Base-by-base conservation (phyloP, 106 monocot genomes). In the Ottelia alismoides region DNA sequence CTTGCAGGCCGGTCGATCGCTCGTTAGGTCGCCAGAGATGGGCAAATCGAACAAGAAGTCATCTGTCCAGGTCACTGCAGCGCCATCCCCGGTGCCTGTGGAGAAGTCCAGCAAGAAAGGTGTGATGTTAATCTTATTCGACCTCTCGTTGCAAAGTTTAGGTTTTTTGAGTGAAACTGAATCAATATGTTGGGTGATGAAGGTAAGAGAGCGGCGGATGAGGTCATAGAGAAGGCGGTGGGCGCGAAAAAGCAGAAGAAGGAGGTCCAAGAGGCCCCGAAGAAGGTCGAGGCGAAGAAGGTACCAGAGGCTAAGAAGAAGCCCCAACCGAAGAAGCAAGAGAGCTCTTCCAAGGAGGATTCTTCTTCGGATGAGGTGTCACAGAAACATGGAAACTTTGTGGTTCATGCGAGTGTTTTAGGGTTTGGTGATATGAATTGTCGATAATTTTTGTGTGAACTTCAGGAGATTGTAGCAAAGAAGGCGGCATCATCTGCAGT, bases 241-340 rank as follows among this genome's bases (percentile, higher is more conserved):
- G 49, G 61, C 22, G 47, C 47, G 17, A 61, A 61, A 48, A 61
- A 61, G 45, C 61, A 61, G 61, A 61, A 61, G 20, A 61, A 61
- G 61, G 48, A 44, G 7, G 61, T 61, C 5, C 28, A 28, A 47
- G 61, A 48, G 47, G 28, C 43, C 28, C 61, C 48, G 2, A 61
- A 60, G 18, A 20, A 60, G 45, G 35, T 35, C 35, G 12, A 35
- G 35, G 9, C 35, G 12, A 35, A 35, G 35, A 35, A 35, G 35
- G 35, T 12, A 12, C 9, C 35, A 35, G 9, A 5, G 12, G 9
- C 35, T n/a, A n/a, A n/a, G n/a, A n/a, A n/a, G n/a, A n/a, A n/a
- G 35, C 35, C 35, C 5, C 35, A 5, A 6, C 35, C 35, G 12
- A 35, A 35, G 35, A 5, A 35, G 5, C 26, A 47, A 35, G 5